These are phyloP conservation scores for Ustilaginoidea virens DNA, from an alignment of 2,329 filamentous ascomycete species.

Conservation along the genomic window DNA sequence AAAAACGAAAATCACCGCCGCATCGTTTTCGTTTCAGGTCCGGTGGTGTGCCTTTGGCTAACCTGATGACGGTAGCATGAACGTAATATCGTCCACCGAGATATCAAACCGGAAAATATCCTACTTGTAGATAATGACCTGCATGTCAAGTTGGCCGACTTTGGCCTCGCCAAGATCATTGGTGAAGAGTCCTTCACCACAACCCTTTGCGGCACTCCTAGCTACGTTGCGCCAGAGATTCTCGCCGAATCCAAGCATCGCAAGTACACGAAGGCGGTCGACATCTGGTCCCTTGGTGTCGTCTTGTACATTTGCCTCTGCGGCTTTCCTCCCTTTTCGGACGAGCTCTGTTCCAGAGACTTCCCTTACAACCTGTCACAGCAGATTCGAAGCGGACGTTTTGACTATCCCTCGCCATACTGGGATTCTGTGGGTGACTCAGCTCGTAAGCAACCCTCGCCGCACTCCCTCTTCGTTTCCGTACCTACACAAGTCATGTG, in stretches of 20 bases:
- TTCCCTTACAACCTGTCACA: constrained; percentile 79
- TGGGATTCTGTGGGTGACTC: constrained; percentile 52
- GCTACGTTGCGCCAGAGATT: constrained; percentile 93
- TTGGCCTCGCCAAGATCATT: constrained; percentile 94
- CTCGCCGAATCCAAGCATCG: constrained; percentile 67
- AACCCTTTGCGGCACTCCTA: constrained; percentile 90
- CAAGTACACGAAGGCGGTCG: constrained; percentile 87
- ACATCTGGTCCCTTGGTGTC: constrained; percentile 94
- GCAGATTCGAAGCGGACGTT: constrained; percentile 77
- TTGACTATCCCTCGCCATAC: constrained; percentile 92
- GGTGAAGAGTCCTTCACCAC: constrained; percentile 97
- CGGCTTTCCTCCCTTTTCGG: constrained; percentile 92
- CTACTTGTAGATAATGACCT: constrained; percentile 73
- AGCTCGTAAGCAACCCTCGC: constrained; percentile 37
- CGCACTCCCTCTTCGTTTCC: not conserved
- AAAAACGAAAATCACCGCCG: too few species aligned
- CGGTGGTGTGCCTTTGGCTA: not conserved
- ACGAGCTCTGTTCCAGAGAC: constrained; percentile 68
- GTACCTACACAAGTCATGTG: too few species aligned
- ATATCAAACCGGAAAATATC: constrained; percentile 97
- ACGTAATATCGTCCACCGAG: constrained; percentile 89
- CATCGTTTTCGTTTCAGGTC: too few species aligned
- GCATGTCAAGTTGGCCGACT: constrained; percentile 85
- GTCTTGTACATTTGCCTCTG: constrained; percentile 95
- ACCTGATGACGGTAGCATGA: constrained; percentile 55